These are phyloP conservation scores for Starmerella scarabaei DNA, from an alignment of 805 yeast species.

Conservation along the genomic window DNA sequence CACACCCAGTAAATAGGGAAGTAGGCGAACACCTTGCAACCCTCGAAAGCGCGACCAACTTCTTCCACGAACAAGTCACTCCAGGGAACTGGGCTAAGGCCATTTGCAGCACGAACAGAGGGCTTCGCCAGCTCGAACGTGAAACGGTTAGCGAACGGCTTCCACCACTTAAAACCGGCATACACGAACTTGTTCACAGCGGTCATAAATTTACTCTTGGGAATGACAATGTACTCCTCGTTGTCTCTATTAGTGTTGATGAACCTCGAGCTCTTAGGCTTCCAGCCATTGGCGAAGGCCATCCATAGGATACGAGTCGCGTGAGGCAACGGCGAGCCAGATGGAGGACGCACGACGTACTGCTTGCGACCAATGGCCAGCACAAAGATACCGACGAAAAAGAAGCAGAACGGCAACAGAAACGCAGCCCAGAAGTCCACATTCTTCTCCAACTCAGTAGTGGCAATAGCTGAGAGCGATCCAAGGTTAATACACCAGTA, in stretches of 20 bases:
- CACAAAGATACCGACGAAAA: slow-evolving; percentile 44
- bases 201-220: slow-evolving; percentile 2
- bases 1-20: slow-evolving; percentile 66
- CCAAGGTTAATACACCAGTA: slow-evolving; percentile 69
- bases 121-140: slow-evolving; percentile 48
- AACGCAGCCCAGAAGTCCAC: slow-evolving; percentile 57
- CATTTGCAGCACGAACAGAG: slow-evolving; percentile 35
- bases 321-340: slow-evolving; percentile 46
- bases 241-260: neutral
- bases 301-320: slow-evolving; percentile 37
- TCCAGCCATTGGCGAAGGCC: slow-evolving; percentile 36
- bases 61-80: slow-evolving; percentile 61
- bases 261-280: slow-evolving; percentile 7
- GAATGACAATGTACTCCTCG: slow-evolving; percentile 3
- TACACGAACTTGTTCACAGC: slow-evolving; percentile 8
- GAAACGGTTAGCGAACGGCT: slow-evolving; percentile 12
- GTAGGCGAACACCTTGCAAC: slow-evolving; percentile 60
- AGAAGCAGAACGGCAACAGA: slow-evolving; percentile 57
- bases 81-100: slow-evolving; percentile 39
- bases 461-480: slow-evolving; percentile 59
- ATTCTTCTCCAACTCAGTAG: slow-evolving; percentile 55
- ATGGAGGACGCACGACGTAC: slow-evolving; percentile 48
- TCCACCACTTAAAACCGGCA: slow-evolving; percentile 11
- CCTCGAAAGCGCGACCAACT: slow-evolving; percentile 48
- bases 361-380: slow-evolving; percentile 40